These are phyloP conservation scores for Phytopythium oedochilum DNA, from an alignment of 352 stramenopile species.

Conservation along the genomic window DNA sequence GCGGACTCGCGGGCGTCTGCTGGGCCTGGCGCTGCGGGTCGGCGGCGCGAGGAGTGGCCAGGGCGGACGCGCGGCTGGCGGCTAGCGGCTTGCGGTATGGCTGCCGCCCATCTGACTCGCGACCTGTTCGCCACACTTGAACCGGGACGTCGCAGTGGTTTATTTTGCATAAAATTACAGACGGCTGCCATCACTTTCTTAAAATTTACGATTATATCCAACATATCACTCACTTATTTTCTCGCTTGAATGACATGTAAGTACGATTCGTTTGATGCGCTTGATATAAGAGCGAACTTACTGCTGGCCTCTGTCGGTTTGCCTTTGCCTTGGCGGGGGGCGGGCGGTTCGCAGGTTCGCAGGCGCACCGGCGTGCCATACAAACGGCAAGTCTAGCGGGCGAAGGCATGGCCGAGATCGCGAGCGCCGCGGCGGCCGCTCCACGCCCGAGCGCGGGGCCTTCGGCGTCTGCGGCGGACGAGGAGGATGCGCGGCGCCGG, in stretches of 20 bases:
- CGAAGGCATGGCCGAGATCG: slow-evolving; percentile 4
- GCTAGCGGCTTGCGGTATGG: not conserved
- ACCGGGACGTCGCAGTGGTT: not conserved
- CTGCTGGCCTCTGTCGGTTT: too few relatives aligned
- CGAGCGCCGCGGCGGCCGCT: not conserved
- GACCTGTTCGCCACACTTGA: not conserved
- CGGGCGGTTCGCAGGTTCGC: too few relatives aligned
- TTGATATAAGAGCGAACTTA: too few relatives aligned
- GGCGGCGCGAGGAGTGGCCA: not conserved
- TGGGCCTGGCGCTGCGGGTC: too few relatives aligned
- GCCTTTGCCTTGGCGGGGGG: not conserved
- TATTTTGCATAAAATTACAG: slow-evolving; percentile 1
- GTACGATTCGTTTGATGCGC: too few relatives aligned
- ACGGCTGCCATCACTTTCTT: not conserved
- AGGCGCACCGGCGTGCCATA: not conserved
- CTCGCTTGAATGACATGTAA: not conserved
- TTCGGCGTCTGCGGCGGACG: slow-evolving; percentile 4
- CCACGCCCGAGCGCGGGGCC: not conserved
- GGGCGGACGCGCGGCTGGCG: not conserved
- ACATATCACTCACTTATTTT: too few relatives aligned
- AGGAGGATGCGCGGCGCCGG: slow-evolving; percentile 31
- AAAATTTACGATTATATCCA: not conserved
- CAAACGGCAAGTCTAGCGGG: not conserved
- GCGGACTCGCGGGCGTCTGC: too few relatives aligned
- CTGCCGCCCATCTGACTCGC: not conserved